Evolutionary conservation across 169 alveolate species (phyloP).

Genomic region (Pseudocohnilembus persalinus): DNA sequence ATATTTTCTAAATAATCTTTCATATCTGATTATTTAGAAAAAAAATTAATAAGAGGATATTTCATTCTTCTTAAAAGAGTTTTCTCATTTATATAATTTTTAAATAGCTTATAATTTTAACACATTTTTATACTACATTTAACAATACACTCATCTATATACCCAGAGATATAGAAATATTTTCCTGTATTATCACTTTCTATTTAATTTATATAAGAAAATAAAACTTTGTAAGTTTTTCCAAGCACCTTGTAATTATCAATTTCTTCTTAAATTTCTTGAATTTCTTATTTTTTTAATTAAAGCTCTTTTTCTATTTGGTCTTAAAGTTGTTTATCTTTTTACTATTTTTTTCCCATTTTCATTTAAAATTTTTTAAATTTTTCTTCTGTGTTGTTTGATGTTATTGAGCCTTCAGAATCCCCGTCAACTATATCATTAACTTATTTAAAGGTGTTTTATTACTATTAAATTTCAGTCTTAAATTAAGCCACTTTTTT

Average conservation of each 20-base stretch:
- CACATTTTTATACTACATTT: neutral
- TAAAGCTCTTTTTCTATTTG: neutral
- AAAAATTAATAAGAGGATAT: neutral
- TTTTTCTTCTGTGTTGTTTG: neutral
- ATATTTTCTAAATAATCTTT: too few relatives aligned
- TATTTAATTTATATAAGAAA: neutral
- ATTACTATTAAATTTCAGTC: neutral
- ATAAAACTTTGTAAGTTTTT: neutral
- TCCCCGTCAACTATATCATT: neutral
- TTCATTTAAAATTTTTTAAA: too few relatives aligned
- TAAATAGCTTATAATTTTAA: too few relatives aligned
- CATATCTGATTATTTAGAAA: neutral
- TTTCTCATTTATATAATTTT: too few relatives aligned
- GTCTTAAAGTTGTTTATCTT: neutral
- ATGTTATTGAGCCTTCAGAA: neutral
- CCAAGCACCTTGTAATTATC: neutral
- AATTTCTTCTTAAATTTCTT: neutral
- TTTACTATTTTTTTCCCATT: neutral
- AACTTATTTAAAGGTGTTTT: too few relatives aligned
- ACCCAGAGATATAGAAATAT: neutral
- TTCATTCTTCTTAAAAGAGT: too few relatives aligned
- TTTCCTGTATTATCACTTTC: neutral
- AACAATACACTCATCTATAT: neutral
- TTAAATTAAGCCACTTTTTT: too few relatives aligned
- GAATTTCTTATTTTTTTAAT: too few relatives aligned